phyloP scores from a whole-genome alignment of 257 asterid genomes.

The Haberlea rhodopensis region DNA sequence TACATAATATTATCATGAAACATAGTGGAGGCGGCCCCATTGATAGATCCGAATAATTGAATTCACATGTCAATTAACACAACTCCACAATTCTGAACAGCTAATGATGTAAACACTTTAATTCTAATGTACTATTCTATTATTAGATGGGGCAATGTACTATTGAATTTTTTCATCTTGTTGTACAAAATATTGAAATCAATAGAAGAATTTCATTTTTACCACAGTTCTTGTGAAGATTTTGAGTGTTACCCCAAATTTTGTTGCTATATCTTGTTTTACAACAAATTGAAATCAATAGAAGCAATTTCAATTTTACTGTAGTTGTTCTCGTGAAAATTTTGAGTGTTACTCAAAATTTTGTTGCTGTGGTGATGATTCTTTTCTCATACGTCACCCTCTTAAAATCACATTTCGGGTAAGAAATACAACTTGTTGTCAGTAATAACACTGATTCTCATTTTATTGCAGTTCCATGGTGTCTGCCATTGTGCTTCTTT shows the following conservation, averaged over 20 bases:
- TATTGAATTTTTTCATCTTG: background rate
- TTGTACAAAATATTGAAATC: slow-evolving; percentile 4
- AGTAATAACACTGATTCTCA: slow-evolving; percentile 19
- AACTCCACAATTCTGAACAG: too few species aligned
- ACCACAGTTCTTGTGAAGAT: background rate
- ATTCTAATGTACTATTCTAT: background rate
- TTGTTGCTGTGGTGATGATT: slow-evolving; percentile 6
- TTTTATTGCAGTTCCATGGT: slow-evolving; percentile 51
- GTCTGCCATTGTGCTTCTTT: slow-evolving; percentile 42
- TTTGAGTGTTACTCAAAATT: background rate
- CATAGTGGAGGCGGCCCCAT: slow-evolving; percentile 11
- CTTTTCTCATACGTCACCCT: slow-evolving; percentile 8
- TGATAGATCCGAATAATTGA: too few species aligned
- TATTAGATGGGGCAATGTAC: background rate
- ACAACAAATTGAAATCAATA: background rate
- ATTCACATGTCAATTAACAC: too few species aligned
- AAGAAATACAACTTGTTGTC: slow-evolving; percentile 8
- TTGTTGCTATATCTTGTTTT: slow-evolving; percentile 3
- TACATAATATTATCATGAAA: background rate
- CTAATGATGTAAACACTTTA: background rate
- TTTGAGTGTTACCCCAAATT: background rate
- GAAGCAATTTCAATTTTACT: slow-evolving; percentile 9
- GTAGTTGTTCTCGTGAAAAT: background rate
- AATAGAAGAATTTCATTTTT: slow-evolving; percentile 2
- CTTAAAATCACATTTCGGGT: slow-evolving; percentile 14